Evolutionary conservation across 2,329 filamentous ascomycete species (phyloP).

Genomic region (Aspergillus phoenicis): DNA sequence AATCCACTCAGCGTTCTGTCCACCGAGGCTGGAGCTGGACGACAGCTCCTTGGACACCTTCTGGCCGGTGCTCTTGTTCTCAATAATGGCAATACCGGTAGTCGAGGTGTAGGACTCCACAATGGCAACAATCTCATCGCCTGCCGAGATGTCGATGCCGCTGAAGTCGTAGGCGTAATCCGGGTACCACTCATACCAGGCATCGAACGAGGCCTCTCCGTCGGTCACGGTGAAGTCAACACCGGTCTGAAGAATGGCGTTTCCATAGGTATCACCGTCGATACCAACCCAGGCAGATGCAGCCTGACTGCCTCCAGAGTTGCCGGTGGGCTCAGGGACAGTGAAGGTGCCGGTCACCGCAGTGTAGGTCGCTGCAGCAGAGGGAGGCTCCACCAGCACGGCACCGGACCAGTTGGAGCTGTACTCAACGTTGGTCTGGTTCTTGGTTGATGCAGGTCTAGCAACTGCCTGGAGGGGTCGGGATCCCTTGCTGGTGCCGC

Average conservation of each 20-base stretch:
- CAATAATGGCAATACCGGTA: slow-evolving; percentile 47
- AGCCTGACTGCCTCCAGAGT: slow-evolving; percentile 18
- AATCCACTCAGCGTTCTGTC: slow-evolving; percentile 65
- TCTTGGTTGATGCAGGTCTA: slow-evolving; percentile 35
- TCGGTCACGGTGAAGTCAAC: slow-evolving; percentile 55
- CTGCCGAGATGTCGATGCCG: slow-evolving; percentile 48
- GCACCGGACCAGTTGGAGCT: slow-evolving; percentile 62
- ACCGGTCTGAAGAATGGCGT: slow-evolving; percentile 59
- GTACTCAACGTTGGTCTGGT: slow-evolving; percentile 51
- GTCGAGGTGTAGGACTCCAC: slow-evolving; percentile 46
- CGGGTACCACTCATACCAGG: slow-evolving; percentile 65
- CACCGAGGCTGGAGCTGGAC: slow-evolving; percentile 49
- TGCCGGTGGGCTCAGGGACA: slow-evolving; percentile 47
- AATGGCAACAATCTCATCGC: slow-evolving; percentile 47
- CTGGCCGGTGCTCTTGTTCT: slow-evolving; percentile 56
- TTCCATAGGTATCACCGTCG: slow-evolving; percentile 59
- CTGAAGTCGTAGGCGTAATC: slow-evolving; percentile 58
- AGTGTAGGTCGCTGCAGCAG: slow-evolving; percentile 48
- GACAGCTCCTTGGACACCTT: slow-evolving; percentile 55
- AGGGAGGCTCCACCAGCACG: slow-evolving; percentile 49
- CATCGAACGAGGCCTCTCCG: slow-evolving; percentile 49
- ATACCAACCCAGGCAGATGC: slow-evolving; percentile 62
- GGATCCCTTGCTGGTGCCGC: slow-evolving; percentile 30
- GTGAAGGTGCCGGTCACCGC: slow-evolving; percentile 56
- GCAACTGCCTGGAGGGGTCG: slow-evolving; percentile 34